Conservation (phyloP, 2,329 filamentous ascomycete species). For the Neurospora sp. region DNA sequence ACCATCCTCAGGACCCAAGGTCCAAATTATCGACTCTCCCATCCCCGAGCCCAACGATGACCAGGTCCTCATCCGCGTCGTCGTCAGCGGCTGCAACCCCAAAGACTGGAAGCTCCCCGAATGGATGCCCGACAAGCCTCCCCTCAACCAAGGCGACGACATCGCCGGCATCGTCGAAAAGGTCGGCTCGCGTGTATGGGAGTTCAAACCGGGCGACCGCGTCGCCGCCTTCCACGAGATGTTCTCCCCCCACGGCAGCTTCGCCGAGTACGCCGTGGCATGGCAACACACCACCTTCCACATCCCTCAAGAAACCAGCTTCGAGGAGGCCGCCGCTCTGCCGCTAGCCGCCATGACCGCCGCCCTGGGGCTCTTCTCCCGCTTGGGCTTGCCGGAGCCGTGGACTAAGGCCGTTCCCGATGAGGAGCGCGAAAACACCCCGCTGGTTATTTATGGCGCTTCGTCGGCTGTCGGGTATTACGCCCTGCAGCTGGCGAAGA, state of each 20-base stretch:
- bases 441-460: constrained; percentile 42
- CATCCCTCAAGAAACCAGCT: constrained; percentile 18
- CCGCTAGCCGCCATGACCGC: constrained; percentile 35
- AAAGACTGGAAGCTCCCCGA: constrained; percentile 35
- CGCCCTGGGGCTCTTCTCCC: constrained; percentile 27
- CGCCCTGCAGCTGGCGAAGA: constrained; percentile 43
- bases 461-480: constrained; percentile 48
- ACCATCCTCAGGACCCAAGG: constrained; percentile 18
- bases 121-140: constrained; percentile 7
- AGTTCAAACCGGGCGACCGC: constrained; percentile 47
- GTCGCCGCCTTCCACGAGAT: constrained; percentile 43
- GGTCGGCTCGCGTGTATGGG: constrained; percentile 43
- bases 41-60: constrained; percentile 28
- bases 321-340: constrained; percentile 32
- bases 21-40: constrained; percentile 30
- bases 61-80: constrained; percentile 32
- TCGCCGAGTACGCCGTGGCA: constrained; percentile 33
- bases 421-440: constrained; percentile 15
- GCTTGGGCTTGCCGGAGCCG: constrained; percentile 29
- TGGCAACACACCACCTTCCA: constrained; percentile 32
- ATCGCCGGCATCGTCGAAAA: constrained; percentile 44
- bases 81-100: constrained; percentile 35
- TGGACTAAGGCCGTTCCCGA: constrained; percentile 16
- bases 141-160: constrained; percentile 42
- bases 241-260: constrained; percentile 24